Conservation (phyloP, 768 basidiomycete genomes). For the Termitomyces sp. region DNA sequence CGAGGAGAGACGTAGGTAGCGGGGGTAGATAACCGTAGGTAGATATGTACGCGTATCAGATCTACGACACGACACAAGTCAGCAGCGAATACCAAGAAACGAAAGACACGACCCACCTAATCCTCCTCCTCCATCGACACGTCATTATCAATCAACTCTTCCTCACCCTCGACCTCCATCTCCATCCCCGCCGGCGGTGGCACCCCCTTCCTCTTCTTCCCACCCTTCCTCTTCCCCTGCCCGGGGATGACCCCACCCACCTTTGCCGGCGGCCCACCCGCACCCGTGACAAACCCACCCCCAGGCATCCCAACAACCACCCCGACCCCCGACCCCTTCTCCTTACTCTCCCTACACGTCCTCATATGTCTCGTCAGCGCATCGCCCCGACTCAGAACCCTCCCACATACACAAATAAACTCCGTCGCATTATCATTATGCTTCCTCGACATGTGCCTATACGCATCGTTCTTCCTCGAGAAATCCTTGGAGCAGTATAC, state of each 20-base stretch:
- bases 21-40: not conserved
- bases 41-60: not conserved
- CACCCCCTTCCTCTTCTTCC: not conserved
- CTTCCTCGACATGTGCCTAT: slow-evolving; percentile 17
- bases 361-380: slow-evolving; percentile 13
- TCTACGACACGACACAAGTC: not conserved
- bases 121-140: not conserved
- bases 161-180: not conserved
- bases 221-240: not conserved
- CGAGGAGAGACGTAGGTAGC: not conserved
- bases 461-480: slow-evolving; percentile 18
- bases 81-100: not conserved
- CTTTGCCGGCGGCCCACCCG: not conserved
- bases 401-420: slow-evolving; percentile 17
- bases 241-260: not conserved
- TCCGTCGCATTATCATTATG: slow-evolving; percentile 17
- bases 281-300: not conserved
- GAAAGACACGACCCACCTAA: not conserved
- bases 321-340: not conserved
- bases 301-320: not conserved
- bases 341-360: slow-evolving; percentile 13
- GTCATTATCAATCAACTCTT: slow-evolving; percentile 2
- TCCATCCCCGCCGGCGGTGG: not conserved
- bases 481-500: slow-evolving; percentile 16
- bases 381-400: slow-evolving; percentile 10